Conservation (phyloP, 148 eudicot genomes). For the Polygonum maritimum region DNA sequence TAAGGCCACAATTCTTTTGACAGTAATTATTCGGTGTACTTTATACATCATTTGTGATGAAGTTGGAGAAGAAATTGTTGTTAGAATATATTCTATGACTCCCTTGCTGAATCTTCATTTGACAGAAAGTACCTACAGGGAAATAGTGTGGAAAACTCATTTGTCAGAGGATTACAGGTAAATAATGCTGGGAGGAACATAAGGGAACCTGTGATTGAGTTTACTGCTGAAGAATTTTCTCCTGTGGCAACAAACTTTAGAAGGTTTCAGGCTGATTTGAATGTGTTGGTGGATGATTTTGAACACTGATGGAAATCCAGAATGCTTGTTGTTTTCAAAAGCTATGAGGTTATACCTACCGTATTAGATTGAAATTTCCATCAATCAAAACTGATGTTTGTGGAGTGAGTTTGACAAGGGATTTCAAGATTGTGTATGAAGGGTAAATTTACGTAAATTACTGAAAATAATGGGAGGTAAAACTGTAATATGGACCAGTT, state of each 20-base stretch:
- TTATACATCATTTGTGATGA: neutral
- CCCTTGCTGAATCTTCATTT: neutral
- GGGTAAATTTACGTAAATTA: no score
- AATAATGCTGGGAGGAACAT: conserved; percentile 71
- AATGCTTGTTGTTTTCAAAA: neutral
- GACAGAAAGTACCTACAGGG: no score
- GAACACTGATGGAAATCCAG: neutral
- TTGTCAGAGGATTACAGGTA: conserved; percentile 28
- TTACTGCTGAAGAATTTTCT: conserved; percentile 46
- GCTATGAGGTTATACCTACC: neutral
- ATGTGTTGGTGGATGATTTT: no score
- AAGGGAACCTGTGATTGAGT: conserved; percentile 50
- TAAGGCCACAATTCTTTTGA: neutral
- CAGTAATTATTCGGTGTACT: neutral
- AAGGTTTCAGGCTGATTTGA: neutral
- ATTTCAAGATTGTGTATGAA: no score
- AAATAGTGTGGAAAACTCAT: no score
- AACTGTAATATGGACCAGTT: no score
- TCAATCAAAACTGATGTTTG: no score
- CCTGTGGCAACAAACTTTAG: conserved; percentile 46
- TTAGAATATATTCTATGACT: neutral
- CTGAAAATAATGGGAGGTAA: no score
- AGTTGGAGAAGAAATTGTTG: neutral
- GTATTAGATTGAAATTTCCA: no score
- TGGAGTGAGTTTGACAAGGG: no score